A percentile compares a stretch with the other conserved stretches of the same genome.
Evolutionary conservation across 352 stramenopile genomes (phyloP).

Genomic region (Phytophthora cryptogea): DNA sequence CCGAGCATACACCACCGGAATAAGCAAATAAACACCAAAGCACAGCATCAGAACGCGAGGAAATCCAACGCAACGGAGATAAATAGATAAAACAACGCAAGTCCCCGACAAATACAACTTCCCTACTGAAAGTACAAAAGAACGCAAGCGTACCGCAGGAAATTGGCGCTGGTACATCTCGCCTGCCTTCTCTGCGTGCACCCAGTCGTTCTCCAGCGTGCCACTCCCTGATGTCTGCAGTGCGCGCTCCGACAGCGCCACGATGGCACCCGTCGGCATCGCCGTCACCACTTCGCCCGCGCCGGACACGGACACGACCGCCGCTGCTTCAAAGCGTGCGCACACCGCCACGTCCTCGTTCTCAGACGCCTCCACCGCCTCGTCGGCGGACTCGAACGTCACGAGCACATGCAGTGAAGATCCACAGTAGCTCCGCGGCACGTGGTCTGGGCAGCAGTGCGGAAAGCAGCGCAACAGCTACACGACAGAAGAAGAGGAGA

Average conservation of each 20-base stretch:
- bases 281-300: conserved; percentile 2
- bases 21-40: neutral
- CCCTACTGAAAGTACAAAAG: no score
- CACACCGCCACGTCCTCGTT: conserved; percentile 31
- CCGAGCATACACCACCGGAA: neutral
- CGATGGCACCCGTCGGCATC: conserved; percentile 2
- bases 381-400: conserved; percentile 11
- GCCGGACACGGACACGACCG: neutral
- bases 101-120: no score
- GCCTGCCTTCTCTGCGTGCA: conserved; percentile 27
- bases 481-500: no score
- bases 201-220: conserved; percentile 25
- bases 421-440: conserved; percentile 41
- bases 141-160: conserved; percentile 29
- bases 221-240: neutral
- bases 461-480: conserved; percentile 33
- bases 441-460: conserved; percentile 42
- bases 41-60: no score
- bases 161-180: conserved; percentile 28
- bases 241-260: conserved; percentile 3
- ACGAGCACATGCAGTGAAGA: conserved; percentile 31
- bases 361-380: neutral
- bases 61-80: no score
- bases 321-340: conserved; percentile 32
- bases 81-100: no score